phyloP scores from a whole-genome alignment of 257 asterid species.

The Voacanga thouarsii region DNA sequence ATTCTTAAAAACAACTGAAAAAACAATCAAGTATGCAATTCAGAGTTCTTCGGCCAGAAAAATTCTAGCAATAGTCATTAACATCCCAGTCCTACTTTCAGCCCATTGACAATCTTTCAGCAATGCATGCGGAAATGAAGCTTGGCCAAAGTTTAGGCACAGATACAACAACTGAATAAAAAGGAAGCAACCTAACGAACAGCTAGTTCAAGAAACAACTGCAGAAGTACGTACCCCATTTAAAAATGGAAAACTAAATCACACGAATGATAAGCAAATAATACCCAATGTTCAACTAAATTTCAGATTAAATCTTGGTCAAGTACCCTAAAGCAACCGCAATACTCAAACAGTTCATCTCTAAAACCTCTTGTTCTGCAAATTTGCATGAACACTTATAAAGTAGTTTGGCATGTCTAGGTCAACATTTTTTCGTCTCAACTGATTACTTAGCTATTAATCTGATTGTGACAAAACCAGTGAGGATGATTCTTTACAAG shows the following conservation, averaged over 20 bases:
- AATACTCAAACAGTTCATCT: background rate
- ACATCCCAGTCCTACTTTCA: background rate
- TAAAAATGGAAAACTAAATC: background rate
- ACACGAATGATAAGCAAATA: background rate
- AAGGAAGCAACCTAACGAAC: background rate
- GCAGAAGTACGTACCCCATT: background rate
- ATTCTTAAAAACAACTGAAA: background rate
- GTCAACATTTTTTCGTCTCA: background rate
- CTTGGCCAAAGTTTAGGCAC: background rate
- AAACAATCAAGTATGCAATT: background rate
- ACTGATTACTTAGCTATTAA: background rate
- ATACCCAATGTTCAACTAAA: background rate
- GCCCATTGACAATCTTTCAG: background rate
- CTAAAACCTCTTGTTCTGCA: background rate
- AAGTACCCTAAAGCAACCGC: background rate
- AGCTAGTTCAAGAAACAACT: background rate
- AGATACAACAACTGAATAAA: background rate
- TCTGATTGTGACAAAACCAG: background rate
- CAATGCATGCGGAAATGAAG: background rate
- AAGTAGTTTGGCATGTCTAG: background rate
- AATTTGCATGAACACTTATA: background rate
- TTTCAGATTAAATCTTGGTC: background rate
- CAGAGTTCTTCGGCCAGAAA: background rate
- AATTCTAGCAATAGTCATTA: background rate
- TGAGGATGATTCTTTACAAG: background rate